phyloP scores from a whole-genome alignment of 176 grass and related monocot genomes.

The Canna indica region DNA sequence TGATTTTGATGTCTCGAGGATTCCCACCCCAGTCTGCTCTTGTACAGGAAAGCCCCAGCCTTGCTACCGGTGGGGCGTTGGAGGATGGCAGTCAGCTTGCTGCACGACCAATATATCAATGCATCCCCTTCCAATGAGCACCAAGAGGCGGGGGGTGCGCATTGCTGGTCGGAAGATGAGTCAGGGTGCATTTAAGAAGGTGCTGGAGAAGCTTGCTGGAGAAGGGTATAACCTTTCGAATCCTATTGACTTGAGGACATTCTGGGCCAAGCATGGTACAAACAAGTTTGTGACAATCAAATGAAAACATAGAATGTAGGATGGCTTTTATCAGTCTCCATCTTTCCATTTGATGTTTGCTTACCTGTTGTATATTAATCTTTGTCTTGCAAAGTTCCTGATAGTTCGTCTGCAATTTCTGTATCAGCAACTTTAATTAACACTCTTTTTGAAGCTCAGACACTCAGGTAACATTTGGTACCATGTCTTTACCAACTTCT shows the following conservation, averaged over 20 bases:
- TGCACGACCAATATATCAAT: conserved; percentile 45
- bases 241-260: conserved; percentile 44
- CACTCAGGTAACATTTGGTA: not conserved
- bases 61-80: conserved; percentile 46
- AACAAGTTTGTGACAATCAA: conserved; percentile 56
- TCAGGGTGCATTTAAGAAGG: conserved; percentile 46
- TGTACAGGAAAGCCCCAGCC: conserved; percentile 42
- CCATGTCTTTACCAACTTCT: not conserved
- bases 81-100: conserved; percentile 48
- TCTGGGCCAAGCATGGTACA: conserved; percentile 53
- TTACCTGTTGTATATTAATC: not conserved
- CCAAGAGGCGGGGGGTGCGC: conserved; percentile 39
- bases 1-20: conserved; percentile 40
- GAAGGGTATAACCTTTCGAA: conserved; percentile 45
- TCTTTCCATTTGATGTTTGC: not conserved
- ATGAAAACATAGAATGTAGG: conserved; percentile 2
- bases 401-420: not conserved
- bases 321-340: not conserved
- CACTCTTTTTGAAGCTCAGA: not conserved
- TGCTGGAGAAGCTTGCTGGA: conserved; percentile 42
- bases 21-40: conserved; percentile 43
- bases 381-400: not conserved
- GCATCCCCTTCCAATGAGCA: conserved; percentile 39
- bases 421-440: not conserved
- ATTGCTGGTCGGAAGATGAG: conserved; percentile 52